These are phyloP conservation scores for Fusarium sarcochroum DNA, from an alignment of 2,329 filamentous ascomycete species.

Conservation along the genomic window DNA sequence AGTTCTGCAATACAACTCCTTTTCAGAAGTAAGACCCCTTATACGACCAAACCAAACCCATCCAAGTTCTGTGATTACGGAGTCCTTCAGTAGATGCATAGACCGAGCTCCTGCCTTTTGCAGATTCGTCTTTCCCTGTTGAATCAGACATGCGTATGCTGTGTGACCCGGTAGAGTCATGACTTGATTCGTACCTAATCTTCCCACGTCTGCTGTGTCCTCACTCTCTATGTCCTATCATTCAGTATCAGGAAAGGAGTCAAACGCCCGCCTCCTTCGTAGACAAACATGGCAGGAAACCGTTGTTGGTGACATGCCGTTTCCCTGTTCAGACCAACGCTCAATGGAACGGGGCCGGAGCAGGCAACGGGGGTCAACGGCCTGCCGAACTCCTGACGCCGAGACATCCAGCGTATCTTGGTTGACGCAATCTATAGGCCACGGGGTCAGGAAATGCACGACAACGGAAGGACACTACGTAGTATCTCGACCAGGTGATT, in stretches of 20 bases:
- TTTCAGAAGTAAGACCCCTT: slow-evolving; percentile 5
- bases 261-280: neutral
- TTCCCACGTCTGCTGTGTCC: slow-evolving; percentile 4
- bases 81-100: neutral
- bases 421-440: slow-evolving; percentile 20
- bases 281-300: slow-evolving; percentile 18
- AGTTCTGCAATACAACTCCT: slow-evolving; percentile 1
- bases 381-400: slow-evolving; percentile 6
- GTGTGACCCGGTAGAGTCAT: slow-evolving; percentile 14
- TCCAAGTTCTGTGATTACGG: neutral
- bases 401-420: slow-evolving; percentile 6
- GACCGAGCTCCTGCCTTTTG: slow-evolving; percentile 3
- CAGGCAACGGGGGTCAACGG: slow-evolving; percentile 8
- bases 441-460: neutral
- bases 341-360: neutral
- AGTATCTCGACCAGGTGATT: slow-evolving; percentile 10
- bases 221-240: neutral
- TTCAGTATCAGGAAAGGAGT: neutral
- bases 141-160: slow-evolving; percentile 1
- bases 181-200: neutral
- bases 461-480: slow-evolving; percentile 9
- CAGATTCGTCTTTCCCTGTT: slow-evolving; percentile 4
- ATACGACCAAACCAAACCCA: slow-evolving; percentile 1
- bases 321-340: neutral
- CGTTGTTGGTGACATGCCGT: neutral